Conservation (phyloP, 1,139 yeast species). For the Taphrina populina region DNA sequence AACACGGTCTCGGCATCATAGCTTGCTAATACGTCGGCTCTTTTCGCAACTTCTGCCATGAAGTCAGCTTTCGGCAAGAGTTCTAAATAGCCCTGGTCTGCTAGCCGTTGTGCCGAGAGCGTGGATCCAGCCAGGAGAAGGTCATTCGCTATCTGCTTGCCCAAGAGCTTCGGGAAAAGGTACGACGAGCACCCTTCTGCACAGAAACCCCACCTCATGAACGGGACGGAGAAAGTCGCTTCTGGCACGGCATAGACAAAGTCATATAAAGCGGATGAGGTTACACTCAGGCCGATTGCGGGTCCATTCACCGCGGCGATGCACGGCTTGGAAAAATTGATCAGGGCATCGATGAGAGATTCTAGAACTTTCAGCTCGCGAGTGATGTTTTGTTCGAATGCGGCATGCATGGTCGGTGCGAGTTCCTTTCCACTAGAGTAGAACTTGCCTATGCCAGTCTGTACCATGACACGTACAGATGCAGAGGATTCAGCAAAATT, state of each 20-base stretch:
- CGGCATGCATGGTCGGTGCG: conserved; percentile 10
- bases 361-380: conserved; percentile 21
- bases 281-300: conserved; percentile 49
- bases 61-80: not conserved
- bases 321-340: conserved; percentile 22
- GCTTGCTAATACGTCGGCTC: conserved; percentile 12
- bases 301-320: conserved; percentile 33
- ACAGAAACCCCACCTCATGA: conserved; percentile 33
- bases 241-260: conserved; percentile 53
- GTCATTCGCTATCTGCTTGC: conserved; percentile 22
- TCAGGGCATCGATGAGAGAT: conserved; percentile 15
- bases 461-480: conserved; percentile 21
- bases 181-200: conserved; percentile 22
- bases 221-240: conserved; percentile 40
- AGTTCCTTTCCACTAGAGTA: conserved; percentile 28
- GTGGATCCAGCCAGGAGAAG: conserved; percentile 24
- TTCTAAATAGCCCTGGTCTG: conserved; percentile 10
- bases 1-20: conserved; percentile 12
- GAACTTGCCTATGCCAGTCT: conserved; percentile 27
- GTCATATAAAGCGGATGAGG: conserved; percentile 46
- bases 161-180: conserved; percentile 22
- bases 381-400: conserved; percentile 18
- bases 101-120: conserved; percentile 2
- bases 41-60: not conserved
- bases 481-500: conserved; percentile 6